Conservation (phyloP, 148 eudicot genomes). For the Amaranthus palmeri region DNA sequence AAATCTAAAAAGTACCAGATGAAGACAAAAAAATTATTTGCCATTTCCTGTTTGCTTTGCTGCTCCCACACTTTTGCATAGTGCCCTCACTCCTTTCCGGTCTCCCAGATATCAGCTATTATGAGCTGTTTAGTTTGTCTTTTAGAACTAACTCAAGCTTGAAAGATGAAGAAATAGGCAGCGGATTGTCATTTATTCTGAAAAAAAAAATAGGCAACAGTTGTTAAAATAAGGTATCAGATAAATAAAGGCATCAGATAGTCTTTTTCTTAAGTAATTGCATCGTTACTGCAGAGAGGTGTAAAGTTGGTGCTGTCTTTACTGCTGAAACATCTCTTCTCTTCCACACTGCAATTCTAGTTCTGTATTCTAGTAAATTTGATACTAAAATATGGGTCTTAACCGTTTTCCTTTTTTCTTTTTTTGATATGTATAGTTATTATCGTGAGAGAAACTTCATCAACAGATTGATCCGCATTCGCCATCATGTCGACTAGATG, state of each 20-base stretch:
- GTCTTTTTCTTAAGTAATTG: background rate
- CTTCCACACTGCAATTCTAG: background rate
- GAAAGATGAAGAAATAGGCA: background rate
- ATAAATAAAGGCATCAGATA: background rate
- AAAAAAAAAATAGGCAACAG: too few relatives aligned
- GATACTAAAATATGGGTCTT: background rate
- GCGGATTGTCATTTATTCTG: too few relatives aligned
- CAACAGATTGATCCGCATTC: slow-evolving; percentile 60
- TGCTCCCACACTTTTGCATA: background rate
- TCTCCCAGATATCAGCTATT: background rate
- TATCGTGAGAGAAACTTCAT: slow-evolving; percentile 59
- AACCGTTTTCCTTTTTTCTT: slow-evolving; percentile 6
- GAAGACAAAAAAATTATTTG: background rate
- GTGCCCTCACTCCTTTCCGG: background rate
- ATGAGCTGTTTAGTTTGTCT: background rate
- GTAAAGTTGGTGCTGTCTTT: background rate
- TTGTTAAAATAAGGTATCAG: background rate
- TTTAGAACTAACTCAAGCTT: background rate
- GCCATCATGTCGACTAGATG: slow-evolving; percentile 63
- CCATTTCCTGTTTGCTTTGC: background rate
- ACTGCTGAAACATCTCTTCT: background rate
- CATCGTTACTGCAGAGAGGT: background rate
- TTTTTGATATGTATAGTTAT: slow-evolving; percentile 35
- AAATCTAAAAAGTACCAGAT: too few relatives aligned
- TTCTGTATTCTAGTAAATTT: background rate